Conservation (phyloP, 2,329 filamentous ascomycete species). For the Coniella vitis region DNA sequence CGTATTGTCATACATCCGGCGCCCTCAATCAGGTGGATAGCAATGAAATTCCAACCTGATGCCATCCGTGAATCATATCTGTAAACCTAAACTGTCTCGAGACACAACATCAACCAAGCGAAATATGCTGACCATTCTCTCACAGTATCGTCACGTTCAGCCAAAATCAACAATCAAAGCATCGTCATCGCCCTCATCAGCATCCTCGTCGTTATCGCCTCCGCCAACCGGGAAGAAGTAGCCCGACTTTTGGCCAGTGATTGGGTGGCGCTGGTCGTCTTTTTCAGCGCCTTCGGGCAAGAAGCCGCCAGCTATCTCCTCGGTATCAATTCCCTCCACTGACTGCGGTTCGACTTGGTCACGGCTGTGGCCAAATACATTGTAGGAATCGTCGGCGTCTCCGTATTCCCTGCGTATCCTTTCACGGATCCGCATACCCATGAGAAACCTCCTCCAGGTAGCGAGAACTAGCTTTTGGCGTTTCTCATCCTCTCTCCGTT, state of each 20-base stretch:
- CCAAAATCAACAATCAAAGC: conserved; percentile 26
- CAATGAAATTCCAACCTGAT: too few species aligned
- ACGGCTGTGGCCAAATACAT: conserved; percentile 48
- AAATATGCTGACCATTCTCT: too few species aligned
- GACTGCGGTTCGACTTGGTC: conserved; percentile 25
- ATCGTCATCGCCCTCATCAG: conserved; percentile 25
- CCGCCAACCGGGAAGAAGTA: conserved; percentile 42
- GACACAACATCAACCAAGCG: too few species aligned
- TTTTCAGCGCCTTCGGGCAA: conserved; percentile 50
- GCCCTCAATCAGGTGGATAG: too few species aligned
- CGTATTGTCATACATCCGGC: too few species aligned
- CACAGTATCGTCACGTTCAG: conserved; percentile 13
- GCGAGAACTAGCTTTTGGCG: conserved; percentile 64
- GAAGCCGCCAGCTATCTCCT: conserved; percentile 55
- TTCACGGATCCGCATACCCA: conserved; percentile 76
- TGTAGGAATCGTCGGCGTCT: conserved; percentile 41
- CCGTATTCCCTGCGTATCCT: conserved; percentile 73
- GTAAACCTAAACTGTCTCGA: too few species aligned
- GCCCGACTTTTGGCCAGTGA: conserved; percentile 29
- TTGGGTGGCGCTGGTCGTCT: conserved; percentile 32
- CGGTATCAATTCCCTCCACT: conserved; percentile 26
- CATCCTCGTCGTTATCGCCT: conserved; percentile 33
- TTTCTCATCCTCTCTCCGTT: conserved; percentile 77
- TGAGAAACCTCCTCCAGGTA: conserved; percentile 80
- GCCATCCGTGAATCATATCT: too few species aligned